phyloP scores from a whole-genome alignment of 2,329 filamentous ascomycete species.

The Neofusicoccum cordaticola region DNA sequence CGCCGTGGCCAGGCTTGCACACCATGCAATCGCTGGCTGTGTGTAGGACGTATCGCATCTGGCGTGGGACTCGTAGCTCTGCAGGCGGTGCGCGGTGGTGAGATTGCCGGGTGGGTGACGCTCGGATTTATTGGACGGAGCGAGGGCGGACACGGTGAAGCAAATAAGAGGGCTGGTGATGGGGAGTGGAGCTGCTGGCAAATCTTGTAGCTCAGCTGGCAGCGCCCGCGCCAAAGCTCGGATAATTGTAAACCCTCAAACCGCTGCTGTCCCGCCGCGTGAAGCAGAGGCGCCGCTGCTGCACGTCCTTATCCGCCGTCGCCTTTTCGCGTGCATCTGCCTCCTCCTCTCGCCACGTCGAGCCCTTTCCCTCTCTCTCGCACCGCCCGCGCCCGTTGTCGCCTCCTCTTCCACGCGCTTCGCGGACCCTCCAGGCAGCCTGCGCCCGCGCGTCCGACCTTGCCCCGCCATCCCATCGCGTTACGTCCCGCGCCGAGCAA shows the following conservation, averaged over 20 bases:
- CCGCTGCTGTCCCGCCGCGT: background rate
- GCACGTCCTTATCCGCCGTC: conserved; percentile 15
- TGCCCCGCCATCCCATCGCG: conserved; percentile 18
- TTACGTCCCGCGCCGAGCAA: conserved; percentile 16
- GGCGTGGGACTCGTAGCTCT: background rate
- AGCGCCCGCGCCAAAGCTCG: background rate
- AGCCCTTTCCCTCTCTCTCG: background rate
- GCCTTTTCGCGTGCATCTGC: conserved; percentile 15
- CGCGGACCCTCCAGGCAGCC: conserved; percentile 1
- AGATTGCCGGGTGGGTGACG: background rate
- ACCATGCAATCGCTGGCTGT: background rate
- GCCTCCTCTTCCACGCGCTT: conserved; percentile 1
- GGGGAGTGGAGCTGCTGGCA: conserved; percentile 13
- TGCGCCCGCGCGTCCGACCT: conserved; percentile 14
- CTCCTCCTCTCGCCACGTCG: conserved; percentile 5
- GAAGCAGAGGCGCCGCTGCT: conserved; percentile 6
- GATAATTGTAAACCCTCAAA: conserved; percentile 12
- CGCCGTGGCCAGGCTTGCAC: background rate
- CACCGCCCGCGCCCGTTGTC: conserved; percentile 1
- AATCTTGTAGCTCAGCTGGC: conserved; percentile 14
- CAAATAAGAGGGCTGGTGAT: conserved; percentile 4
- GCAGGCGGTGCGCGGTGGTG: background rate
- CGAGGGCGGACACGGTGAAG: conserved; percentile 1
- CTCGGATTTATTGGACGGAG: background rate
- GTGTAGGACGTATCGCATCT: background rate